Percentiles rank a stretch among this genome's conserved stretches.
phyloP scores from a whole-genome alignment of 1,139 yeast species.

The Wickerhamomyces sp. region DNA sequence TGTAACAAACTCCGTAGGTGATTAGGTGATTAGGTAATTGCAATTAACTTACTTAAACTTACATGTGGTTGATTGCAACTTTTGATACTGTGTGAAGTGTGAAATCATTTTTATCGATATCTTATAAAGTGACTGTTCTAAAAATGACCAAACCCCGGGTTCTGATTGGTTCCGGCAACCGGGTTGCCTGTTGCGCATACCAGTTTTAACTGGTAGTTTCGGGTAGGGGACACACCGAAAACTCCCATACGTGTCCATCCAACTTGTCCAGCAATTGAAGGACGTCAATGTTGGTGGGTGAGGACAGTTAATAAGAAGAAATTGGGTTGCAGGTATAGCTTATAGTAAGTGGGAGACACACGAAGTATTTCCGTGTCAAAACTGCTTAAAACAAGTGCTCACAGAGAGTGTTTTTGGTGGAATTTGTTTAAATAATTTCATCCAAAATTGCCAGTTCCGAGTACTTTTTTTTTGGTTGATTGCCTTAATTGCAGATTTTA shows the following conservation, averaged over 20 bases:
- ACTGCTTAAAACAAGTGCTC: not conserved
- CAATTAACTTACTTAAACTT: too few species aligned
- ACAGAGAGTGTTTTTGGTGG: not conserved
- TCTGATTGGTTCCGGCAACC: slow-evolving; percentile 8
- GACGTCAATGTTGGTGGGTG: not conserved
- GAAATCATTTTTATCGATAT: not conserved
- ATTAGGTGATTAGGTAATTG: too few species aligned
- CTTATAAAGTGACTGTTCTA: too few species aligned
- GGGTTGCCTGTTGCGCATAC: too few species aligned
- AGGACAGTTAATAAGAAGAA: not conserved
- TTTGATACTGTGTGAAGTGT: not conserved
- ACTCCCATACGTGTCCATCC: not conserved
- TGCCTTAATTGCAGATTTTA: not conserved
- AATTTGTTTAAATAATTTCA: not conserved
- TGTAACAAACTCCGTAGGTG: too few species aligned
- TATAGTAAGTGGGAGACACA: not conserved
- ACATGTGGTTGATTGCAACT: too few species aligned
- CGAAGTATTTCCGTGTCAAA: not conserved
- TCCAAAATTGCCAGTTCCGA: not conserved
- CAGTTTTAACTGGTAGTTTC: not conserved
- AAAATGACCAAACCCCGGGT: slow-evolving; percentile 3
- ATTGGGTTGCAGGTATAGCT: not conserved
- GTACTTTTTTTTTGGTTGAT: not conserved
- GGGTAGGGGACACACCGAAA: slow-evolving; percentile 6
- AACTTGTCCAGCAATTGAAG: not conserved